Base-by-base conservation (phyloP, 2,329 filamentous ascomycete genomes). In the Penicillium sp. region DNA sequence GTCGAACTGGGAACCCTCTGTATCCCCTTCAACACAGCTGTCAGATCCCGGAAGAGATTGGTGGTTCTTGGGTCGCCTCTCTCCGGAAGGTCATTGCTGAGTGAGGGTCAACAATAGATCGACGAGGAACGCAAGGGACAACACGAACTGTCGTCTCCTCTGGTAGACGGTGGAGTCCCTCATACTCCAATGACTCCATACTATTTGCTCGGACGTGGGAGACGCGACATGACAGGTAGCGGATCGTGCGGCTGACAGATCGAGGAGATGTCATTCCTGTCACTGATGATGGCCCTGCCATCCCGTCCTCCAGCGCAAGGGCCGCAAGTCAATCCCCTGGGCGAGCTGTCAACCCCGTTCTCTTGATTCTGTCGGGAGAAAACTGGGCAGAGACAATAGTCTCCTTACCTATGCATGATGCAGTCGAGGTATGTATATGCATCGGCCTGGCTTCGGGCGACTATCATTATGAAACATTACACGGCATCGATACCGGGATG, bases 181-280 rank as follows among this genome's bases (percentile, higher is more conserved):
- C 24, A 24, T 31, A 27, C 24, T 46, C 43, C 22, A 46, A 27
- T 9, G 31, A 31, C 31, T 31, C 31, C 31, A 31, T 9, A 24
- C 50, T 7, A 52, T 52, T 22, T 40, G 49, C 36, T 39, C 24
- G 35, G 49, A 31, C 18, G 6, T 37, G 24, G 18, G 22, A 19
- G n/a, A 10, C 7, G 37, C 54, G 41, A 60, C 54, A 59, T 61
- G 61, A 63, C 60, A 60, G 56, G 56, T 61, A 58, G 54, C 27
- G 19, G 58, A 56, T 50, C 58, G 60, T 60, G 60, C 55, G 44
- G 50, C 22, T 41, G 54, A 54, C 52, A 43, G 49, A 37, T 46
- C 51, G 58, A 54, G 44, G 50, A 31, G 43, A 41, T 47, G n/a
- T 49, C 31, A 43, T 7, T 31, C 19, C 27, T 35, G 37, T 19